Evolutionary conservation across 75 land plant species (phyloP).

Genomic region (Pseudotsuga menziesii): DNA sequence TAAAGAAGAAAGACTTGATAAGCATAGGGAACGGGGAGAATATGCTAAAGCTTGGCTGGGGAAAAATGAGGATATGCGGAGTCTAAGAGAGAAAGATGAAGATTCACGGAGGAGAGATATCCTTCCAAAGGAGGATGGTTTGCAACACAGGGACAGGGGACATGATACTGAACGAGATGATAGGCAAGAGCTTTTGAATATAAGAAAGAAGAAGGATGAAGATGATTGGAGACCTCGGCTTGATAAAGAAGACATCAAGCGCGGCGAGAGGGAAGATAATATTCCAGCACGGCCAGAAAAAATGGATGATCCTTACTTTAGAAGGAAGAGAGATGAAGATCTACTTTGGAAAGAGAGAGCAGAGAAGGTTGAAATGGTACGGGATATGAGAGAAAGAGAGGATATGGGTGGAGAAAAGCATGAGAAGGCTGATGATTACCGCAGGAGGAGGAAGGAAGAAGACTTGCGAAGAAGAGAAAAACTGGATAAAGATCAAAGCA

Average conservation of each 20-base stretch:
- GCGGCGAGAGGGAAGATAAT: conserved; percentile 41
- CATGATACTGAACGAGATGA: conserved; percentile 37
- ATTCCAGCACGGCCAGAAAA: conserved; percentile 25
- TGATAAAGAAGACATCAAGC: conserved; percentile 34
- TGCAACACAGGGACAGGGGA: conserved; percentile 28
- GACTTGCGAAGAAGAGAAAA: conserved; percentile 8
- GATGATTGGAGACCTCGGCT: conserved; percentile 35
- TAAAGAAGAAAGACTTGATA: conserved; percentile 35
- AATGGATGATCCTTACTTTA: conserved; percentile 26
- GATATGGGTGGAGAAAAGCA: conserved; percentile 17
- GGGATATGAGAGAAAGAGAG: conserved; percentile 38
- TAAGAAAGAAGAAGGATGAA: conserved; percentile 40
- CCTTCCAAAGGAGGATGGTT: conserved; percentile 32
- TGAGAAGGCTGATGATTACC: conserved; percentile 27
- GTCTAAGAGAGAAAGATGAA: conserved; percentile 32
- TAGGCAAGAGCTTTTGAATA: conserved; percentile 30
- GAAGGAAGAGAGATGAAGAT: conserved; percentile 44
- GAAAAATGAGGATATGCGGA: conserved; percentile 41
- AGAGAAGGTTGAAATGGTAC: conserved; percentile 36
- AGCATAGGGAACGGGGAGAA: conserved; percentile 44
- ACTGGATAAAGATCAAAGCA: conserved; percentile 35
- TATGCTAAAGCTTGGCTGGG: conserved; percentile 34
- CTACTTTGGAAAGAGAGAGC: conserved; percentile 25
- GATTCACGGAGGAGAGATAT: conserved; percentile 32
- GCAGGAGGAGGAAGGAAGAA: conserved; percentile 22